These are phyloP conservation scores for Annulohypoxylon nitens DNA, from an alignment of 495 filamentous ascomycete genomes.

Conservation along the genomic window DNA sequence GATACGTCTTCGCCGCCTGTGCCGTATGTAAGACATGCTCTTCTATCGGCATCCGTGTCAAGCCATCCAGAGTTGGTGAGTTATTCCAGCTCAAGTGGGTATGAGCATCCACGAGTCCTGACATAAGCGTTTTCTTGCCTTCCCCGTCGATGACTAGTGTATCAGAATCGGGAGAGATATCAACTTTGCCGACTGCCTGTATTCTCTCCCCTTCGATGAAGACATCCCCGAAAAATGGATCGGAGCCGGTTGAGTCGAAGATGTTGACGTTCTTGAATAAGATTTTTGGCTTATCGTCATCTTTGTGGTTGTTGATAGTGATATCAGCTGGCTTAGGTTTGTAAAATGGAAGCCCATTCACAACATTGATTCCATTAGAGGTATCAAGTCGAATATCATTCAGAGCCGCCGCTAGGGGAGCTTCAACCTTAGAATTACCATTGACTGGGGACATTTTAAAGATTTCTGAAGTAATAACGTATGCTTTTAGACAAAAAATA, in stretches of 20 bases:
- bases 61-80: conserved; percentile 21
- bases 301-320: conserved; percentile 14
- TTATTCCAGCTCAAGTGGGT: conserved; percentile 28
- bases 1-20: conserved; percentile 18
- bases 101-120: conserved; percentile 17
- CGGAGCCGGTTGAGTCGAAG: conserved; percentile 7
- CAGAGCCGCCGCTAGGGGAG: too few species aligned
- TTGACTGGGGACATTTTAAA: background rate
- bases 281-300: conserved; percentile 5
- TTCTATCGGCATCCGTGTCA: conserved; percentile 16
- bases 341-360: conserved; percentile 14
- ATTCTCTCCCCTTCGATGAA: conserved; percentile 14
- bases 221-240: conserved; percentile 7
- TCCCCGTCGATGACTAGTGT: conserved; percentile 8
- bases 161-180: background rate
- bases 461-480: background rate
- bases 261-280: conserved; percentile 17
- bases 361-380: background rate
- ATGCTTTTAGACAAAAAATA: background rate
- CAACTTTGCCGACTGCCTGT: conserved; percentile 7
- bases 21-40: conserved; percentile 24
- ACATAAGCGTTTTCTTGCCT: conserved; percentile 27
- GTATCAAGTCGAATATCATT: background rate
- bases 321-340: conserved; percentile 10
- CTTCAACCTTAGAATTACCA: background rate